Evolutionary conservation across 768 basidiomycete genomes (phyloP).

Genomic region (Cystofilobasidium bisporidii): DNA sequence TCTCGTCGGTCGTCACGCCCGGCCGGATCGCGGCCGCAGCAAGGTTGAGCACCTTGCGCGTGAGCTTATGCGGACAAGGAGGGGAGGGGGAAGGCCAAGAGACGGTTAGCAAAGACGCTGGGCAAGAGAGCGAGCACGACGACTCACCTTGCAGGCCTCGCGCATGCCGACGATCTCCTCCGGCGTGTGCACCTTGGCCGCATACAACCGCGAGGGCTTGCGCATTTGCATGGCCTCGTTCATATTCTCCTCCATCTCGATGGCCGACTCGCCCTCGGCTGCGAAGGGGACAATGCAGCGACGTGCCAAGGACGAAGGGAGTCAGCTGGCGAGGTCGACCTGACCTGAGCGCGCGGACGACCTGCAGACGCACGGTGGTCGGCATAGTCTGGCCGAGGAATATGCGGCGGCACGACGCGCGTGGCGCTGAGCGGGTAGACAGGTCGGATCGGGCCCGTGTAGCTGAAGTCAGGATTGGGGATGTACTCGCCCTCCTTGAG

Average conservation of each 20-base stretch:
- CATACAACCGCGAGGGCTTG: constrained; percentile 35
- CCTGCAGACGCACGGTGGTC: constrained; percentile 50
- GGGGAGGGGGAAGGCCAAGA: background rate
- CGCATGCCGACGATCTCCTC: constrained; percentile 87
- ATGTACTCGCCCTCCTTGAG: constrained; percentile 33
- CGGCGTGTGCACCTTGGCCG: constrained; percentile 49
- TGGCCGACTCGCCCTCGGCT: constrained; percentile 51
- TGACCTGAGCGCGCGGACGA: no score
- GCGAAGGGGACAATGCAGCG: background rate
- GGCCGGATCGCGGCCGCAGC: constrained; percentile 75
- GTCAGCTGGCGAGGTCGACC: background rate
- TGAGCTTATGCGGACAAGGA: constrained; percentile 50
- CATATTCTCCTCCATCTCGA: constrained; percentile 42
- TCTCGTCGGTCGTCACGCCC: constrained; percentile 91
- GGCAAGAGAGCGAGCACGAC: background rate
- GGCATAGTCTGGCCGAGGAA: constrained; percentile 81
- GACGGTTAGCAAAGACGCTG: background rate
- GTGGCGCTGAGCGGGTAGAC: constrained; percentile 76
- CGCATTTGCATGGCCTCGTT: constrained; percentile 19
- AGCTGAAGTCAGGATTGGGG: constrained; percentile 52
- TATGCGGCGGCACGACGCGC: constrained; percentile 69
- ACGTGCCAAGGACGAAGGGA: background rate
- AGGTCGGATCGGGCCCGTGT: constrained; percentile 69
- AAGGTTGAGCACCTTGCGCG: constrained; percentile 83
- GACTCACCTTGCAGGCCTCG: constrained; percentile 66